Percentiles rank a stretch among this genome's conserved stretches.
These are phyloP conservation scores for Nitzschia sp. DNA, from an alignment of 108 stramenopile genomes.

Conservation along the genomic window DNA sequence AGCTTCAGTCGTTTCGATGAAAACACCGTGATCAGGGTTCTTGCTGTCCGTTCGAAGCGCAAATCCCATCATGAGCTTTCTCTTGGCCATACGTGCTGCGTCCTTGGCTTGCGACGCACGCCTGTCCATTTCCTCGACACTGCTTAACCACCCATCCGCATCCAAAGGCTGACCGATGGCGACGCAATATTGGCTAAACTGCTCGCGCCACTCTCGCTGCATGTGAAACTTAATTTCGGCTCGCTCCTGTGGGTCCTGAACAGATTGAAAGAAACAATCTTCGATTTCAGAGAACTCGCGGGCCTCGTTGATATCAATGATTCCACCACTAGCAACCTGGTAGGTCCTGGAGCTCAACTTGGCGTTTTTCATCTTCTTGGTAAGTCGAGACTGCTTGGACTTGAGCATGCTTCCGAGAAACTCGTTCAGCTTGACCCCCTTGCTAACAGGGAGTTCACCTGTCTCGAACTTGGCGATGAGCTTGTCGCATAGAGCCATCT, in stretches of 20 bases:
- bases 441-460: conserved; percentile 68
- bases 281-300: conserved; percentile 67
- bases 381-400: conserved; percentile 86
- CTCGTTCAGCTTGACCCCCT: conserved; percentile 84
- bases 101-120: conserved; percentile 71
- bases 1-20: conserved; percentile 57
- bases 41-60: conserved; percentile 62
- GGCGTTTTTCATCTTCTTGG: conserved; percentile 93
- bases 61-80: conserved; percentile 83
- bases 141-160: conserved; percentile 73
- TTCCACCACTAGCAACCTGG: conserved; percentile 34
- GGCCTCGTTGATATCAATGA: conserved; percentile 46
- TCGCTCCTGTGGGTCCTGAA: conserved; percentile 66
- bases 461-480: conserved; percentile 75
- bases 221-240: conserved; percentile 85
- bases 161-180: conserved; percentile 63
- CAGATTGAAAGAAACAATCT: conserved; percentile 54
- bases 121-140: conserved; percentile 85
- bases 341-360: conserved; percentile 72
- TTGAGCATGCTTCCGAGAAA: conserved; percentile 83
- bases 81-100: conserved; percentile 66
- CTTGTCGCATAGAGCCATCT: conserved; percentile 77
- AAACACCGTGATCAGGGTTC: conserved; percentile 76
- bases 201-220: conserved; percentile 88
- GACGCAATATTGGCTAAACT: conserved; percentile 61